Evolutionary conservation across 2,329 filamentous ascomycete genomes (phyloP), one percentile per base, ranked within the genome.

Genomic region (Cadophora luteo-olivacea): DNA sequence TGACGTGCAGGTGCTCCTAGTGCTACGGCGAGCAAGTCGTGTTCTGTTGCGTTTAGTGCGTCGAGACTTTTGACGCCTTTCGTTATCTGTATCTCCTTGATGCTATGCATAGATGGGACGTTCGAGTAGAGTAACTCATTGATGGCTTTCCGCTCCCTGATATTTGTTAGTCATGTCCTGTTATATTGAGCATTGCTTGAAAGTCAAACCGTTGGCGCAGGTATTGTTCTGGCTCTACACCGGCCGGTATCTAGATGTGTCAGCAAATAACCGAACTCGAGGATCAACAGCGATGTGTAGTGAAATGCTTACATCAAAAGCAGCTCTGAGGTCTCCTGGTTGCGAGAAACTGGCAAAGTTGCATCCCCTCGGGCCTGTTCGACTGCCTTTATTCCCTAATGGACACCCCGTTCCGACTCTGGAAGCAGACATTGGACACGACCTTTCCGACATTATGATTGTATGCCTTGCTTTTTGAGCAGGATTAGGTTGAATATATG

Each of bases 1-100:
- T 86, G 84, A 12, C 85, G 81, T 25, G 84, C 85, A 1, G 85
- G 85, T 0, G 85, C 84, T 1, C 85, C 84, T 5, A 87, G 79
- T 1, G 85, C 84, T 6, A 85, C 80, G 16, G 84, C 85, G 1
- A 86, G 79, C 4, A 86, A 75, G 62, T 85, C 83, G 36, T 82
- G 80, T 65, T 86, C 84, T 63, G 78, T 78, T 2, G 80, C 81
- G 54, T 83, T 84, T 19, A 86, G 79, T 6, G 78, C 76, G 70
- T 86, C 85, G 38, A 86, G 80, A 68, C 83, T 82, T 66, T 82
- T 83, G 41, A 81, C 72, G 4, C 80, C 38, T 74, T 77, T 33
- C 77, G 79, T 75, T 67, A 84, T 85, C 16, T 86, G 78, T 4
- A 85, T 75, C 24, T 85, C 82, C 64, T 83, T 84, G 74, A 84